Evolutionary conservation across 257 asterid species (phyloP).

Genomic region (Nicotiana attenuata): DNA sequence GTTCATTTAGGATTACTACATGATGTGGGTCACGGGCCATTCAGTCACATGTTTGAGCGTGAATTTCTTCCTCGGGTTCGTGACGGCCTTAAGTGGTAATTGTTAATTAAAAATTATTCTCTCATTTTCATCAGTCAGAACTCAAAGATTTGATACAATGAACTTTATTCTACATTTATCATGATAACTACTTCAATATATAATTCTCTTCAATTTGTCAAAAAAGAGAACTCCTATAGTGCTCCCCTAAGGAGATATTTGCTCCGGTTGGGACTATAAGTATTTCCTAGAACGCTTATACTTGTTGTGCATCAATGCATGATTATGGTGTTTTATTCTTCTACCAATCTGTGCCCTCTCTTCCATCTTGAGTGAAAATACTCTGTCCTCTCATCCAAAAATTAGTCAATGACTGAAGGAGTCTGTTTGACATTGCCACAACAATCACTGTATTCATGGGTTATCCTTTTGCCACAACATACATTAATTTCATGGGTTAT

Average conservation of each 20-base stretch:
- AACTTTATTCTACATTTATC: too few relatives aligned
- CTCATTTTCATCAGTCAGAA: not conserved
- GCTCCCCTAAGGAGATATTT: not conserved
- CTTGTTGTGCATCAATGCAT: not conserved
- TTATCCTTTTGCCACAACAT: not conserved
- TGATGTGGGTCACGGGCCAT: slow-evolving; percentile 96
- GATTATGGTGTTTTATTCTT: not conserved
- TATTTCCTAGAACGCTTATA: not conserved
- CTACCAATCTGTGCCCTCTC: not conserved
- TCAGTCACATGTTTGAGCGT: slow-evolving; percentile 87
- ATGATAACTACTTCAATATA: too few relatives aligned
- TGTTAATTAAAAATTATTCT: not conserved
- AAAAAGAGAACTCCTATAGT: not conserved
- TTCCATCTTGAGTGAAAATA: not conserved
- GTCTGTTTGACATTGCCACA: not conserved
- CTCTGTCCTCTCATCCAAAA: not conserved
- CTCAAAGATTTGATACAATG: slow-evolving; percentile 4
- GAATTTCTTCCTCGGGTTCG: slow-evolving; percentile 66
- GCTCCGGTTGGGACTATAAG: not conserved
- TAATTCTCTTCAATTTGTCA: too few relatives aligned
- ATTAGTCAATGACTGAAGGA: not conserved
- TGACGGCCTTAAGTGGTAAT: slow-evolving; percentile 53
- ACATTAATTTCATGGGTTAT: too few relatives aligned
- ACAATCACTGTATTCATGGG: not conserved
- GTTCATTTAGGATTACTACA: slow-evolving; percentile 71